A percentile compares a stretch with the other conserved stretches of the same genome.
Evolutionary conservation across 2,329 filamentous ascomycete genomes (phyloP).

Genomic region (Fusarium succisae): DNA sequence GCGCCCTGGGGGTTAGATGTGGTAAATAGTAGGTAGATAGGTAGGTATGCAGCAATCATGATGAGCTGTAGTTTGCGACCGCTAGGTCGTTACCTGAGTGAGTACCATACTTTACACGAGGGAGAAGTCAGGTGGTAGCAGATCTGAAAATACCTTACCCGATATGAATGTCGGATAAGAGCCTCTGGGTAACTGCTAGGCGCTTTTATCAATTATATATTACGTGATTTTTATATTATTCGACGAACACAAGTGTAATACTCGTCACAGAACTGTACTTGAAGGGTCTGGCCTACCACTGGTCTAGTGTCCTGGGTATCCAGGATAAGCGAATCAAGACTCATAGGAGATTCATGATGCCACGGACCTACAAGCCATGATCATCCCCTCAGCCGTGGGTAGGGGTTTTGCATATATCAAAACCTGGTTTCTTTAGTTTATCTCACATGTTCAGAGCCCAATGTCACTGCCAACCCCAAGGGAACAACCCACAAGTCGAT

Average conservation of each 20-base stretch:
- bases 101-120: too few relatives aligned
- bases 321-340: not conserved
- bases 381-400: constrained; percentile 11
- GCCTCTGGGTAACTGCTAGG: not conserved
- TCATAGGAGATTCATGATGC: not conserved
- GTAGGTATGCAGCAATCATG: not conserved
- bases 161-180: not conserved
- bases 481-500: not conserved
- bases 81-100: not conserved
- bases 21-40: not conserved
- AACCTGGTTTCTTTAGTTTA: not conserved
- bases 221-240: not conserved
- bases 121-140: not conserved
- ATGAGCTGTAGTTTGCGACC: not conserved
- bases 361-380: constrained; percentile 7
- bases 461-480: not conserved
- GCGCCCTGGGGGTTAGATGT: too few relatives aligned
- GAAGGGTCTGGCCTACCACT: not conserved
- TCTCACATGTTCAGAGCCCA: constrained; percentile 14
- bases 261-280: not conserved
- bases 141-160: not conserved
- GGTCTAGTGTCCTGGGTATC: not conserved
- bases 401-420: constrained; percentile 1
- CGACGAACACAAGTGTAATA: not conserved
- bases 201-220: not conserved